These are phyloP conservation scores for Zelonia costaricensis DNA, from an alignment of 208 protist species.

Conservation along the genomic window DNA sequence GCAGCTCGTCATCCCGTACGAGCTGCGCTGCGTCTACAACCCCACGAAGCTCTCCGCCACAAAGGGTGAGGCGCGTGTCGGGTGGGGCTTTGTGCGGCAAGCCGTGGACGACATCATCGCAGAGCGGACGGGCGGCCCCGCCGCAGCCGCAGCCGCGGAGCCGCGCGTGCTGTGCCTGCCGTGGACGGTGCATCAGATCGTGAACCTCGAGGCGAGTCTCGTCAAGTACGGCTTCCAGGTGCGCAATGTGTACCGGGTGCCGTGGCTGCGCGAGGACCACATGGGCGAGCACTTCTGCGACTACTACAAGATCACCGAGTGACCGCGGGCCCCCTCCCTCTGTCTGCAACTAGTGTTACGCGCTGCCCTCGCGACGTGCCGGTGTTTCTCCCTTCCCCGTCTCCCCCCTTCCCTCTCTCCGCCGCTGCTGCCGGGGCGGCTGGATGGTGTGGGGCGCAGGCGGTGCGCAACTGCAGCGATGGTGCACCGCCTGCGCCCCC, in stretches of 20 bases:
- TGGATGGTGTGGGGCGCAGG: too few relatives aligned
- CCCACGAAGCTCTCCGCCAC: constrained; percentile 76
- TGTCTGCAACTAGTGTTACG: too few relatives aligned
- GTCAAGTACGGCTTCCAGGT: constrained; percentile 84
- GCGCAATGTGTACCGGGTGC: constrained; percentile 60
- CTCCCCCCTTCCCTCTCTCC: too few relatives aligned
- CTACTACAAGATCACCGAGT: constrained; percentile 43
- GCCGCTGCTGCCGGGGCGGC: not conserved
- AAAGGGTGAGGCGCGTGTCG: constrained; percentile 74
- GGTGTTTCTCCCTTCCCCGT: not conserved
- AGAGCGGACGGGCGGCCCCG: not conserved
- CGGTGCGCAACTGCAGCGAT: too few relatives aligned
- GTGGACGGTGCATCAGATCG: constrained; percentile 87
- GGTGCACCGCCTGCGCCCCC: too few relatives aligned
- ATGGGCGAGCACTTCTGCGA: constrained; percentile 83
- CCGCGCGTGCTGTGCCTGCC: constrained; percentile 71
- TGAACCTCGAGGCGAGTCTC: constrained; percentile 88
- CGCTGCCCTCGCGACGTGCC: too few relatives aligned
- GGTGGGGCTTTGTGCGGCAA: constrained; percentile 77
- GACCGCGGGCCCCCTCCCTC: not conserved
- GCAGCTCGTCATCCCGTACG: constrained; percentile 70
- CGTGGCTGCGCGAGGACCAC: constrained; percentile 78
- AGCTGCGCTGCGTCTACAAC: constrained; percentile 75
- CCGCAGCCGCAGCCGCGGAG: too few relatives aligned
- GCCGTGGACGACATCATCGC: constrained; percentile 55